Evolutionary conservation across 2,329 filamentous ascomycete genomes (phyloP), one percentile per base, ranked within the genome.

Genomic region (Camptophora hylomeconis): DNA sequence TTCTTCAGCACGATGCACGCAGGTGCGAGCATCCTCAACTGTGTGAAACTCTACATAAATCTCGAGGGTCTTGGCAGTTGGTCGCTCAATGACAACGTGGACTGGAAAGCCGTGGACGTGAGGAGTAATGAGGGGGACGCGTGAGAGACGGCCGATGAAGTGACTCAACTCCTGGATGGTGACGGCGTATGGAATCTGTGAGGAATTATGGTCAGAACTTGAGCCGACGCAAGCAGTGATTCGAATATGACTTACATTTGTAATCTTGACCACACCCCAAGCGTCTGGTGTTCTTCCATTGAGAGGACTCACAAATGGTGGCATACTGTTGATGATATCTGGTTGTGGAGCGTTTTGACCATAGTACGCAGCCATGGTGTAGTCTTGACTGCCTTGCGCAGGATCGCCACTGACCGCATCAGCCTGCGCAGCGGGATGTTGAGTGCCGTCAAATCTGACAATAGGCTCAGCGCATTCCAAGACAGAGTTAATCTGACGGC

Each of bases 21-120:
- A 52, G 5, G 45, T 38, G 3, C 56, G 46, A 1, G 65, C 65
- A 38, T 61, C 57, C 7, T 23, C 32, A 2, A 30, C 20, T 4
- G 45, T 49, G 3, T 41, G 29, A 19, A 68, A 54, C 31, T 70
- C 65, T 20, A 66, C 53, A 38, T 55, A 70, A 35, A 56, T 62
- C 29, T 68, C 63, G 56, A 64, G 64, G 1, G 65, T 69, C 50
- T 69, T 69, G 11, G 61, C 63, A n/a, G 63, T 67, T 13, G 60
- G 57, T 13, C 65, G 61, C 37, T 70, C 66, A 65, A 69, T 69
- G 33, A 69, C 63, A 37, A 70, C 65, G 39, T 69, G 66, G n/a
- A 68, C 52, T 1, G 63, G 52, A 23, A 51, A 58, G 16, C 60
- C 64, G n/a, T 34, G 24, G 14, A 33, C 18, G 26, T 39, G 35